A percentile compares a stretch with the other conserved stretches of the same genome.
These are phyloP conservation scores for Boletales sp. DNA, from an alignment of 768 basidiomycete genomes.

Conservation along the genomic window DNA sequence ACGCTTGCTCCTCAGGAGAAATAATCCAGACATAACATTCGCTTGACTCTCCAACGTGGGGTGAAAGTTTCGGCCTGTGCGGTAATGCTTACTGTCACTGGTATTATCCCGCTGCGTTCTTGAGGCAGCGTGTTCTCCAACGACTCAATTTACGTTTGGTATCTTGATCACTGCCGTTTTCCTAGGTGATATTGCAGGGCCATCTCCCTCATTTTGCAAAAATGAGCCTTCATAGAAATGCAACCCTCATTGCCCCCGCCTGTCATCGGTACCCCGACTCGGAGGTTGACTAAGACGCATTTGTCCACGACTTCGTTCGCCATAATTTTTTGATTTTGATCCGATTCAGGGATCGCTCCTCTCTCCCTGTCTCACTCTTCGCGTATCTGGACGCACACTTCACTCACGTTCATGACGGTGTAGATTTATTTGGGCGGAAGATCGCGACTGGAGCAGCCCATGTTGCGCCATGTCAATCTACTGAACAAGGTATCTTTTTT, in stretches of 20 bases:
- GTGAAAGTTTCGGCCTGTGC: not conserved
- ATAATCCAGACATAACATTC: not conserved
- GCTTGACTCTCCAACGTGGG: not conserved
- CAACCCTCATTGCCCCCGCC: not conserved
- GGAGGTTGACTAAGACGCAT: constrained; percentile 9
- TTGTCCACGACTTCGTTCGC: constrained; percentile 5
- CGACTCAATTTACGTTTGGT: constrained; percentile 23
- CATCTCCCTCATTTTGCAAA: constrained; percentile 9
- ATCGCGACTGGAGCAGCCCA: constrained; percentile 11
- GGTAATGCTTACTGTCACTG: not conserved
- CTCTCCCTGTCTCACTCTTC: constrained; percentile 6
- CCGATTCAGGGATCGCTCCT: constrained; percentile 23
- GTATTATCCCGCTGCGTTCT: not conserved
- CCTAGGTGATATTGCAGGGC: constrained; percentile 9
- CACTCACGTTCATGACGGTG: constrained; percentile 4
- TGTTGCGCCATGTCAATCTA: constrained; percentile 6
- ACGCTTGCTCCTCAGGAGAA: not conserved
- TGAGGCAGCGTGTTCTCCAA: constrained; percentile 19
- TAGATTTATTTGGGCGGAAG: constrained; percentile 9
- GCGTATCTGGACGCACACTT: constrained; percentile 5
- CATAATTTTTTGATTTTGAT: constrained; percentile 19
- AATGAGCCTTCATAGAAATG: constrained; percentile 4
- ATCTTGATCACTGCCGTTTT: constrained; percentile 10
- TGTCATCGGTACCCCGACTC: not conserved
- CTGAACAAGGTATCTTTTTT: constrained; percentile 5